Conservation (phyloP, 306 rosid species). For the Adenanthera pavonina region DNA sequence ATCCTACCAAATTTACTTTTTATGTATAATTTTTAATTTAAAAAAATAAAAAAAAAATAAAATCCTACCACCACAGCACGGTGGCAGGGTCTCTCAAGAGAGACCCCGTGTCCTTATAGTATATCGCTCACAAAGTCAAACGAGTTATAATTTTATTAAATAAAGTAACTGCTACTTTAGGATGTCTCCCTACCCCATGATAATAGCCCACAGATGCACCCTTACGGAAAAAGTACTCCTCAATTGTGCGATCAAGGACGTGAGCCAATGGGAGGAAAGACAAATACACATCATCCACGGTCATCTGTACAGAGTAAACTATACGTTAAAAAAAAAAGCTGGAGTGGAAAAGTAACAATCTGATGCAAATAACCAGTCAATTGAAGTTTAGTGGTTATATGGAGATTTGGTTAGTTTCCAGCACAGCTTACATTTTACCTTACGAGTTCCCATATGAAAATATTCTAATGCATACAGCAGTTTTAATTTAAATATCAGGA, state of each 20-base stretch:
- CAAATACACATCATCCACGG: conserved; percentile 70
- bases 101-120: no score
- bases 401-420: background rate
- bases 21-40: no score
- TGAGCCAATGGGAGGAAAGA: conserved; percentile 94
- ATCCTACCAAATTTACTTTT: no score
- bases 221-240: conserved; percentile 74
- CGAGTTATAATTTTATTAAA: background rate
- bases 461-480: background rate
- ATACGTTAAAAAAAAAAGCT: conserved; percentile 31
- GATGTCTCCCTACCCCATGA: conserved; percentile 73
- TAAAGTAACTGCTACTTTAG: background rate
- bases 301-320: conserved; percentile 58
- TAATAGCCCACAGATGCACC: conserved; percentile 93
- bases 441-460: background rate
- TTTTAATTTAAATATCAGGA: background rate
- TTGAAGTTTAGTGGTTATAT: background rate
- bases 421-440: background rate
- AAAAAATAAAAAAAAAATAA: no score
- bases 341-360: background rate
- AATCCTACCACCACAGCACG: no score
- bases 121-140: background rate
- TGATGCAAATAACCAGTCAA: background rate
- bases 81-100: no score
- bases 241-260: conserved; percentile 80